Percentiles rank a stretch among this genome's conserved stretches.
phyloP scores from a whole-genome alignment of 2,329 filamentous ascomycete genomes.

The Calonectria pauciramosa region DNA sequence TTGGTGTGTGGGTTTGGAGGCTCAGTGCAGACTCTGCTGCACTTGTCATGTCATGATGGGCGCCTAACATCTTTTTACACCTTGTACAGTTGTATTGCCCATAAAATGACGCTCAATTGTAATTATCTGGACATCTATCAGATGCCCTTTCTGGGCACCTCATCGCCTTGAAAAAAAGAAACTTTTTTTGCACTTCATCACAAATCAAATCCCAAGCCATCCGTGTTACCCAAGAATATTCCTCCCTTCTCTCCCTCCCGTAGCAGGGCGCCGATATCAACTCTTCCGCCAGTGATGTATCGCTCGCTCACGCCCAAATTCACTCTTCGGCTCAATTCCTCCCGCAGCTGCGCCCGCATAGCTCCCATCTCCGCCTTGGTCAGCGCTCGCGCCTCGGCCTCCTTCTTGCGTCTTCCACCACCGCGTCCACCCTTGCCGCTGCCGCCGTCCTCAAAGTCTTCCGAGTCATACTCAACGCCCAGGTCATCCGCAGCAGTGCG shows the following conservation, averaged over 20 bases:
- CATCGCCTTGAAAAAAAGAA: neutral
- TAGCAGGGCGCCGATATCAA: conserved; percentile 83
- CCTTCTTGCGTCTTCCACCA: conserved; percentile 79
- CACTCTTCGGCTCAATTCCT: conserved; percentile 78
- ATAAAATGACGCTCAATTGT: conserved; percentile 5
- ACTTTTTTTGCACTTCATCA: conserved; percentile 24
- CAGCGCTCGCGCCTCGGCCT: conserved; percentile 76
- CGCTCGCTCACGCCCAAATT: conserved; percentile 90
- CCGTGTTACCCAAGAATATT: conserved; percentile 55
- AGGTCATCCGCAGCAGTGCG: conserved; percentile 89
- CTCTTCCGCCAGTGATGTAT: conserved; percentile 85
- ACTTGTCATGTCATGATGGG: neutral
- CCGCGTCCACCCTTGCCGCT: conserved; percentile 77
- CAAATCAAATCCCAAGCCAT: conserved; percentile 53
- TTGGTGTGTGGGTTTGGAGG: neutral
- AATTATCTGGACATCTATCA: neutral
- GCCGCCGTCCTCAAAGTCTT: conserved; percentile 82
- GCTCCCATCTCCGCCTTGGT: conserved; percentile 81
- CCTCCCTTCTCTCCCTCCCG: conserved; percentile 68
- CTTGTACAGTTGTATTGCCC: neutral
- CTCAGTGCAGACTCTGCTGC: too few relatives aligned
- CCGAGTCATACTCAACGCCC: conserved; percentile 92
- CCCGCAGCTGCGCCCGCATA: conserved; percentile 79
- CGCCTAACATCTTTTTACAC: neutral
- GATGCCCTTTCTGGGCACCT: neutral